Base-by-base conservation (phyloP, 2,329 filamentous ascomycete genomes). In the Botryotinia convoluta region DNA sequence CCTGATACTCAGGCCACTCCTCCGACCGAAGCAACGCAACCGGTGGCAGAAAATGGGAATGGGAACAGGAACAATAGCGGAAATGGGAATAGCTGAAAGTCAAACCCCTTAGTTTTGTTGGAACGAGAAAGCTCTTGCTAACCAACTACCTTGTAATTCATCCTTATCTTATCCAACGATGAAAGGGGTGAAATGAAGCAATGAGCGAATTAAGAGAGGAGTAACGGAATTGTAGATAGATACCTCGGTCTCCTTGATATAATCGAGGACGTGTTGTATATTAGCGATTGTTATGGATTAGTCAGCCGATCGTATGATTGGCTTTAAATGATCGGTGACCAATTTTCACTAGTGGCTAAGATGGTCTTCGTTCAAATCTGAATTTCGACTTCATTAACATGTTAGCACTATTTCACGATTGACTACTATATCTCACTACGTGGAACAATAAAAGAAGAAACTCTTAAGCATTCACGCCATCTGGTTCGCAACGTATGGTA, bases 211-310 rank as follows among this genome's bases (percentile, higher is more conserved):
- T 10, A 26, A 51, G 44, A 54, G 16, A 22, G 35, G 45, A n/a
- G 32, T 54, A 54, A 51, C 16, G 39, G n/a, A 57, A 18, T 44
- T 69, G 65, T 69, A 69, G 48, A 68, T 57, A 68, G 48, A 69
- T 69, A 69, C 48, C 48, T 57, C 16, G 35, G 45, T 44, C 35
- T 42, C 26, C 35, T 57, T n/a, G 18, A 22, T 44, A 32, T 20
- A 7, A 32, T 22, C 14, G 48, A 59, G 37, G 48, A 57, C 9
- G 18, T 57, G 32, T 35, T 68, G 65, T 69, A 69, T 32, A 69
- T 59, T 69, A 69, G 51, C 29, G 48, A 57, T 26, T 57, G 26
- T 26, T n/a, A 51, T 5, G 9, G 35, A n/a, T 39, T 39, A n/a
- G 29, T 37, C 63, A n/a, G 12, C n/a, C 44, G 14, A 63, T 39